Base-by-base conservation (phyloP, 441 rosid genomes). In the Aquilaria agallochum region DNA sequence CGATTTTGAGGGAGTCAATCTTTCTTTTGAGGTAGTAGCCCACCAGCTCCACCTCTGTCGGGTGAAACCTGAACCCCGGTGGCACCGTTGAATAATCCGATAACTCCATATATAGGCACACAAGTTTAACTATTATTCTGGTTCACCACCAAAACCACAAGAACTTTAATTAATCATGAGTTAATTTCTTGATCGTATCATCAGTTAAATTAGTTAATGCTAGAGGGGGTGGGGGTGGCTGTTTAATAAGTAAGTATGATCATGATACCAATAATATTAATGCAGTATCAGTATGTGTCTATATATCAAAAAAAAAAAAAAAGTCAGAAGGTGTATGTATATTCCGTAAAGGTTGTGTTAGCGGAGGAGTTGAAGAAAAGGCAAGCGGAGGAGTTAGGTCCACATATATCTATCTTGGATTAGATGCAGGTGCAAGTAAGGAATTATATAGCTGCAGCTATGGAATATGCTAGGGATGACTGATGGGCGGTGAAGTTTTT, bases 21-120 rank as follows among this genome's bases (percentile, higher is more conserved):
- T 86, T 93, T 72, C 96, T 77, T 44, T 70, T 76, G 62, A 93
- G 91, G 74, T 93, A 93, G 74, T 90, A 93, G 31, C 92, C 98
- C 33, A 93, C 97, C 34, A 93, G 97, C 68, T 93, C 98, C 78
- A 90, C 98, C 71, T 93, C 98, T 1, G 98, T 93, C 9, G 98
- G 98, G 65, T 82, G 96, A 81, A 93, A 93, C 63, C 98, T 78
- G 71, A 93, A 93, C 31, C 98, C 98, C 3, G 98, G 98, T 14
- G 97, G 98, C 49, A 93, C 86, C 12, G 81, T 68, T 0, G 88
- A 71, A 56, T 90, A 36, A 36, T 36, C 42, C 5, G 6, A 36
- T 4, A 36, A 4, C 42, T 36, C 42, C 42, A 36, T 36, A 20
- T 20, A 36, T 20, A 20, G 27, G 27, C 27, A 20, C 27, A 20